Base-by-base conservation (phyloP, 108 stramenopile species). In the Aurantiochytrium sp. region DNA sequence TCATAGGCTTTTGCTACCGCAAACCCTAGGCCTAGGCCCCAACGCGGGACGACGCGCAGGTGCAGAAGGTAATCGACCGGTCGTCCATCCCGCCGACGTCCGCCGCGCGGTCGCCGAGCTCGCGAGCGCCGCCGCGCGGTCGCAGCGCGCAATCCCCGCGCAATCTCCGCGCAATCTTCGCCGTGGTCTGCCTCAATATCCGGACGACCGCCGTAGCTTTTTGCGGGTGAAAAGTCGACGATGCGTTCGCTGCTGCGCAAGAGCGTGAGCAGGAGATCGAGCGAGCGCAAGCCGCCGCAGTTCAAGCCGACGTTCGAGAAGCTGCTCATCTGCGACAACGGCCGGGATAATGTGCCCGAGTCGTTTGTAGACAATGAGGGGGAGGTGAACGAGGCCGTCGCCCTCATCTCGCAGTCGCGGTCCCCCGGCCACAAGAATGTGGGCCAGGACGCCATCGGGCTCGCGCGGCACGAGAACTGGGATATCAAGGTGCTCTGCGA, bases 241-340 rank as follows among this genome's bases (percentile, higher is more conserved):
- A 65, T 65, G 59, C 15, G 59, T 8, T 65, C 59, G 59, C 8
- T 65, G 32, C 34, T 65, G 59, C 59, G 59, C 59, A 65, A 65
- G 59, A 65, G 59, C 59, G 24, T 34, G 34, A 27, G 59, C 59
- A 8, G 59, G 27, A 8, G 59, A 10, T 30, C 59, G 59, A 27
- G 59, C 59, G 59, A 65, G 10, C 59, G 59, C 32, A 65, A 4
- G 59, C 15, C 59, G 1, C 15, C 59, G 59, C 32, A 65, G 59
- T 65, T 65, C 34, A 65, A 65, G 59, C 59, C 59, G 32, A 12
- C 59, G 8, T 65, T 65, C 19, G 32, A 81, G n/a, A 81, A 41
- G 42, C 73, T 81, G 73, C 73, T 81, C 27, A 48, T 81, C 27
- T 81, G 73, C 73, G 73, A 81, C 73, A 81, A 81, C 45, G 73